Conservation (phyloP, 441 rosid species). For the Pelargonium australe region DNA sequence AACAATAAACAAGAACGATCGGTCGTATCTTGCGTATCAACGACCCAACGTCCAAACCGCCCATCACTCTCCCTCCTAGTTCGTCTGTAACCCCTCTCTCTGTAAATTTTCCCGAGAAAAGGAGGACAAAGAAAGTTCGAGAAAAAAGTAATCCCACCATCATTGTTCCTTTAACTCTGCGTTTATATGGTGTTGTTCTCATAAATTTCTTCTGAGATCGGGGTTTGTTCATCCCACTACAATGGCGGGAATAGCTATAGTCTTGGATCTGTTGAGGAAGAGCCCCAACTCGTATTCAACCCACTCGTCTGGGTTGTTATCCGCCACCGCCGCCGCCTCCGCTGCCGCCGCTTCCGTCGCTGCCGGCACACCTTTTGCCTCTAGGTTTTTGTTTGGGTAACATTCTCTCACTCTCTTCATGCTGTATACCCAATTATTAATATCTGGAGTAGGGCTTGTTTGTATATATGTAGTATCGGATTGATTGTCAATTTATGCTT, state of each 20-base stretch:
- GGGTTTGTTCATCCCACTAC: slow-evolving; percentile 3
- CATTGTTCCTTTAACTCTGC: too few species aligned
- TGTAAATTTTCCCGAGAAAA: too few species aligned
- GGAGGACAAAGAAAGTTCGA: too few species aligned
- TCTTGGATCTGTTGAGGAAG: slow-evolving; percentile 66
- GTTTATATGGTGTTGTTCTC: neutral
- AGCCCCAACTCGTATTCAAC: slow-evolving; percentile 41
- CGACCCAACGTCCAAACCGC: neutral
- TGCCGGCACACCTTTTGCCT: slow-evolving; percentile 61
- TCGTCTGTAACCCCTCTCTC: neutral
- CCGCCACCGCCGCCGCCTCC: slow-evolving; percentile 38
- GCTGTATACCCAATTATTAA: neutral
- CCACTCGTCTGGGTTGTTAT: slow-evolving; percentile 48
- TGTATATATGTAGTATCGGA: neutral
- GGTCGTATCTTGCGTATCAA: neutral
- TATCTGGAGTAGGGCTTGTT: neutral
- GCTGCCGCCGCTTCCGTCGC: slow-evolving; percentile 57
- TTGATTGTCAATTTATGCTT: neutral
- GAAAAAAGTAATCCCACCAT: too few species aligned
- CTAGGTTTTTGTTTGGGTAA: slow-evolving; percentile 77
- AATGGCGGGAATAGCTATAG: slow-evolving; percentile 79
- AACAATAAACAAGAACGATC: too few species aligned
- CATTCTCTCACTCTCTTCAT: neutral
- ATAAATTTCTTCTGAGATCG: neutral
- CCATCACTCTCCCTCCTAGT: neutral